phyloP scores from a whole-genome alignment of 805 yeast genomes.

The Cyberlindnera misumaiensis region DNA sequence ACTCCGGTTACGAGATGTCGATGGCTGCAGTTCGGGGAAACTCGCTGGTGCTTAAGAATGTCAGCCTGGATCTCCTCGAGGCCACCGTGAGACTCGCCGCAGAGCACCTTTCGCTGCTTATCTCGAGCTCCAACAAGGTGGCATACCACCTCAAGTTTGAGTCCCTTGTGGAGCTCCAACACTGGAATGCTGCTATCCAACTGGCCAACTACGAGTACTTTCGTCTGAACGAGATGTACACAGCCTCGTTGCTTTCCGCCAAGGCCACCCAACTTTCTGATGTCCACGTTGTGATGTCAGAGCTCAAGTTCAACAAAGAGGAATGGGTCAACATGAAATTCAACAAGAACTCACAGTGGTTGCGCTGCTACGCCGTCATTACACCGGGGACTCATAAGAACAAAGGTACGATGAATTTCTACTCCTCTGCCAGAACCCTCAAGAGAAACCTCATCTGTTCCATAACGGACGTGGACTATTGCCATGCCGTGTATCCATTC shows the following conservation, averaged over 20 bases:
- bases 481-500: conserved; percentile 53
- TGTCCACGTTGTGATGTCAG: conserved; percentile 49
- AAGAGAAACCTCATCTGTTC: conserved; percentile 49
- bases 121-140: conserved; percentile 9
- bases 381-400: conserved; percentile 34
- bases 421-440: conserved; percentile 38
- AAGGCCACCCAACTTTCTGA: conserved; percentile 53
- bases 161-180: conserved; percentile 7
- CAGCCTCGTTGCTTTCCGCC: conserved; percentile 55
- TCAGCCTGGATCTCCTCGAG: conserved; percentile 19
- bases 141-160: conserved; percentile 21
- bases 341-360: conserved; percentile 55
- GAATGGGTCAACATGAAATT: conserved; percentile 63
- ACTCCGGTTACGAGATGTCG: conserved; percentile 7
- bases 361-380: conserved; percentile 44
- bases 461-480: conserved; percentile 36
- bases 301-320: conserved; percentile 37
- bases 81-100: conserved; percentile 7
- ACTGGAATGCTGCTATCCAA: conserved; percentile 43
- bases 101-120: conserved; percentile 5
- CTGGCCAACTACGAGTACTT: conserved; percentile 52
- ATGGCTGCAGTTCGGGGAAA: conserved; percentile 35
- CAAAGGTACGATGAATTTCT: conserved; percentile 48
- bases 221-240: conserved; percentile 53
- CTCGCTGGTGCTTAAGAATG: conserved; percentile 29